Base-by-base conservation (phyloP, 108 stramenopile species). In the Pinguiococcus pyrenoidosus region DNA sequence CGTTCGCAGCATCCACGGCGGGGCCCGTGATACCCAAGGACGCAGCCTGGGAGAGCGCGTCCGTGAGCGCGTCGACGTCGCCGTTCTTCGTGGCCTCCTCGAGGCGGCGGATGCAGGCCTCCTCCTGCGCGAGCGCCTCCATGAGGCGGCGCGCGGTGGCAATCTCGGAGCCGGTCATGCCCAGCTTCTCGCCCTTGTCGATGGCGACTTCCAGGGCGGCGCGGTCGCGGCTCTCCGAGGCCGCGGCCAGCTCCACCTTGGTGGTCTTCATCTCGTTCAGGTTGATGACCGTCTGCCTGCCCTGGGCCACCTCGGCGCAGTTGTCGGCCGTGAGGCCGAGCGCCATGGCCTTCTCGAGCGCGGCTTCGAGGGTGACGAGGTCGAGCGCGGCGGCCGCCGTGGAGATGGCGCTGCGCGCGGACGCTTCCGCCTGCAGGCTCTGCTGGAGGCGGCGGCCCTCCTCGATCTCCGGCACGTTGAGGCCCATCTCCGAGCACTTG, bases 221-320 rank as follows among this genome's bases (percentile, higher is more conserved):
- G 2, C 34, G 26, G 34, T 59, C 48, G 29, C 17, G 23, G 33
- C 5, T 8, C 1, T 29, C 3, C 0, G 28, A 18, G 12, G 58
- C 68, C 21, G 53, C 44, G 23, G 32, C 44, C 7, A 64, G 62
- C 46, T 60, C 64, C 27, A 56, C 49, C 34, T 62, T 47, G 5
- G 34, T 27, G 21, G 22, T 64, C 36, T 24, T 20, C 2, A 38
- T 30, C 4, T 16, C 49, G 21, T 39, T 49, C 10, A 61, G 59
- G 3, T 20, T 41, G 26, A 1, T 43, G 34, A 52, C 7, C 22
- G 7, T 43, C 24, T 39, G 24, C 7, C 4, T 2, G 14, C 5
- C 51, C 3, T 18, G 6, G 14, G 51, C 44, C 32, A 64, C 43
- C 32, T 32, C 52, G 4, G 49, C 59, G 59, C 44, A 35, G 42